Evolutionary conservation across 2,329 filamentous ascomycete genomes (phyloP).

Genomic region (Chaetothyriales sp.): DNA sequence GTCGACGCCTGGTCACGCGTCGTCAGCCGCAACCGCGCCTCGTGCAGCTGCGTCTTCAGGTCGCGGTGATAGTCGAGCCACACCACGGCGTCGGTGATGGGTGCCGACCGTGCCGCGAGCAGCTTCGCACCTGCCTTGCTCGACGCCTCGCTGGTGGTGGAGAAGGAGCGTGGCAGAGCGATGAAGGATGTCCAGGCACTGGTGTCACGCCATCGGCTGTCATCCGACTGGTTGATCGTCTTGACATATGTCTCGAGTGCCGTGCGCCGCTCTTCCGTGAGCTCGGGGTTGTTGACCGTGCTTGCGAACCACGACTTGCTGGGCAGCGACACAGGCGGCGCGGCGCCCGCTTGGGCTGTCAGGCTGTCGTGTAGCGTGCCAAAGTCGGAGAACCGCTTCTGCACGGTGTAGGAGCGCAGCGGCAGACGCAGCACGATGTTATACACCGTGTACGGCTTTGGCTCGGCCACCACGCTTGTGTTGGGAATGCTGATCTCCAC

Average conservation of each 20-base stretch:
- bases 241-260: constrained; percentile 46
- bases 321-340: constrained; percentile 43
- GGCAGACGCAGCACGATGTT: constrained; percentile 49
- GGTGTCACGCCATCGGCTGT: constrained; percentile 45
- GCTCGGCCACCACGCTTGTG: constrained; percentile 31
- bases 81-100: constrained; percentile 40
- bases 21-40: constrained; percentile 45
- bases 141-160: constrained; percentile 7
- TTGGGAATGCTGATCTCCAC: constrained; percentile 38
- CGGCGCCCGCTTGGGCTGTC: constrained; percentile 34
- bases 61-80: constrained; percentile 51
- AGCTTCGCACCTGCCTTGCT: constrained; percentile 25
- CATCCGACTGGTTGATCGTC: constrained; percentile 42
- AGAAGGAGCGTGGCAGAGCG: constrained; percentile 36
- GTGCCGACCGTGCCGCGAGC: constrained; percentile 23
- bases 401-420: constrained; percentile 43
- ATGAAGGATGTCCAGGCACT: constrained; percentile 46
- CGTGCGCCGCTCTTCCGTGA: constrained; percentile 44
- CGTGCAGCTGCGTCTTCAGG: constrained; percentile 47
- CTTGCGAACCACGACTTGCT: constrained; percentile 48
- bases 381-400: constrained; percentile 55
- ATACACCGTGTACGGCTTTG: constrained; percentile 47
- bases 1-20: constrained; percentile 45
- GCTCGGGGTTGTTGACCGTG: constrained; percentile 41
- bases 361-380: constrained; percentile 40